These are phyloP conservation scores for carrot (Daucus carota) DNA, from an alignment of 129 eudicot genomes.

Conservation along the genomic window DNA sequence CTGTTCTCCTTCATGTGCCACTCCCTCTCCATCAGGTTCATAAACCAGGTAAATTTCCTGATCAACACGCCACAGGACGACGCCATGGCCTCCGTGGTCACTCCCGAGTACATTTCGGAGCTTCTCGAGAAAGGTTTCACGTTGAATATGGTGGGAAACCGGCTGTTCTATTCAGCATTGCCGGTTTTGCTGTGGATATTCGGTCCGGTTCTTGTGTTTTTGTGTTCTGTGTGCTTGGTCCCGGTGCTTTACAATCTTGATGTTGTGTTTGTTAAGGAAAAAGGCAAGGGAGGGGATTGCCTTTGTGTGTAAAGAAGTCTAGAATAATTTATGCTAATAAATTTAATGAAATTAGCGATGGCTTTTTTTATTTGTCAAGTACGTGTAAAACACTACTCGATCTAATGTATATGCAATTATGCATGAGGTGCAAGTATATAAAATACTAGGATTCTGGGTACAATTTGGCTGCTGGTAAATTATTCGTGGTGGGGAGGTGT, in stretches of 20 bases:
- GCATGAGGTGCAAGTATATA: no score
- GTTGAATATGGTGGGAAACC: conserved; percentile 63
- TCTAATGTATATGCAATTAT: not conserved
- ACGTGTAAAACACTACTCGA: not conserved
- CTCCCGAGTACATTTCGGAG: conserved; percentile 58
- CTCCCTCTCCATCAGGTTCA: conserved; percentile 76
- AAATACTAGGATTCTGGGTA: no score
- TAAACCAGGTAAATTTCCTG: conserved; percentile 88
- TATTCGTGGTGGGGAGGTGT: no score
- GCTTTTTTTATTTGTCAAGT: not conserved
- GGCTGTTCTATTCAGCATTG: conserved; percentile 63
- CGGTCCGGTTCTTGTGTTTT: conserved; percentile 85
- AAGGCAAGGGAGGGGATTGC: not conserved
- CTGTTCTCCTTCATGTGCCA: conserved; percentile 82
- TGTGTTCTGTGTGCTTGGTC: conserved; percentile 57
- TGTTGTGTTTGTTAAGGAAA: conserved; percentile 27
- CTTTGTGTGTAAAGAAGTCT: not conserved
- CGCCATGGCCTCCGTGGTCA: conserved; percentile 14
- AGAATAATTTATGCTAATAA: not conserved
- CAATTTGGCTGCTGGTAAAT: no score
- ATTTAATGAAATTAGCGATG: not conserved
- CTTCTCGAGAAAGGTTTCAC: conserved; percentile 65
- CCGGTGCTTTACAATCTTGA: conserved; percentile 79
- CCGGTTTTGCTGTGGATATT: conserved; percentile 94
- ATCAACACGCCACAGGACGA: conserved; percentile 62